These are phyloP conservation scores for Deinandra increscens DNA, from an alignment of 129 eudicot genomes.

Conservation along the genomic window DNA sequence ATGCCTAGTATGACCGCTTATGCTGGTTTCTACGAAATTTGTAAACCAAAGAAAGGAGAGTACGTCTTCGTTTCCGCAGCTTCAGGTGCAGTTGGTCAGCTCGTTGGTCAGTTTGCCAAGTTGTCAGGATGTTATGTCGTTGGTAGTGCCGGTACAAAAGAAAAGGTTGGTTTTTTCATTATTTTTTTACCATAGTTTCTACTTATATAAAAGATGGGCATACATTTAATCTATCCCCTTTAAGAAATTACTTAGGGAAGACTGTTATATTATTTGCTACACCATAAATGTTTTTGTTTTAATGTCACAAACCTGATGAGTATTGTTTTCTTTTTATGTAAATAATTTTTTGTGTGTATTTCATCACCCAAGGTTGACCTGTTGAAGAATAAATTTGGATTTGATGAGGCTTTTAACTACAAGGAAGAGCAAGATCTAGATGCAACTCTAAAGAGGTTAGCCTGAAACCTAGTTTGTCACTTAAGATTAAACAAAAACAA, in stretches of 20 bases:
- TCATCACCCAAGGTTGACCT: conserved; percentile 43
- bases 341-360: background rate
- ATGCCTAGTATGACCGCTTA: conserved; percentile 50
- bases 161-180: conserved; percentile 29
- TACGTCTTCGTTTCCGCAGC: conserved; percentile 45
- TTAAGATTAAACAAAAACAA: background rate
- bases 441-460: conserved; percentile 61
- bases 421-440: conserved; percentile 59
- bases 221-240: background rate
- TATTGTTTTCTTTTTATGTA: too few relatives aligned
- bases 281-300: background rate
- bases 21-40: conserved; percentile 42
- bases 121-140: conserved; percentile 49
- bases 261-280: too few relatives aligned
- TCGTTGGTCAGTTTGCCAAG: conserved; percentile 55
- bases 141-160: conserved; percentile 46
- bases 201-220: background rate
- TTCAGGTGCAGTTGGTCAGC: conserved; percentile 50
- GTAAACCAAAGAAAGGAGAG: conserved; percentile 51
- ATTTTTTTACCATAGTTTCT: background rate
- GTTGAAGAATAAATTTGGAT: conserved; percentile 50
- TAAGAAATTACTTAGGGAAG: background rate
- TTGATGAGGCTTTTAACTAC: conserved; percentile 59
- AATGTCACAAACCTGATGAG: background rate
- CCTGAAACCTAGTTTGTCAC: background rate